Conservation (phyloP, 2,329 filamentous ascomycete genomes). For the Epichloe amarillans region DNA sequence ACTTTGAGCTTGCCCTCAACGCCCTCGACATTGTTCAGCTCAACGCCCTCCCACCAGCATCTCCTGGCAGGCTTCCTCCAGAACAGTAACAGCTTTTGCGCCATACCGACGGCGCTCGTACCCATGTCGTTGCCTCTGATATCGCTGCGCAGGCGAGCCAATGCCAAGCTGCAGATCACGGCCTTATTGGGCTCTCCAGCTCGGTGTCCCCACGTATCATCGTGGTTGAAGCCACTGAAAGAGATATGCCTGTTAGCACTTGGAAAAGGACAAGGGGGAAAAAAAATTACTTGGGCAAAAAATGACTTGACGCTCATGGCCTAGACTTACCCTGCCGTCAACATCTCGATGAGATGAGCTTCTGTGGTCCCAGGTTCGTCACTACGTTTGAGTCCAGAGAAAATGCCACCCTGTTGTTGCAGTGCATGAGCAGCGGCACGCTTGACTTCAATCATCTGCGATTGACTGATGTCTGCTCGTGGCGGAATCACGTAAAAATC, state of each 20-base stretch:
- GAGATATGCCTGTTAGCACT: neutral
- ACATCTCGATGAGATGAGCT: slow-evolving; percentile 97
- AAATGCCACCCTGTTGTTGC: slow-evolving; percentile 83
- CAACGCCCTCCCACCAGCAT: slow-evolving; percentile 99
- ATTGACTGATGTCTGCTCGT: slow-evolving; percentile 64
- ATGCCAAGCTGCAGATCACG: slow-evolving; percentile 89
- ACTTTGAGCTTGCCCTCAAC: slow-evolving; percentile 89
- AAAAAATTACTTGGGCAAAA: no score
- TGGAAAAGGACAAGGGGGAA: neutral
- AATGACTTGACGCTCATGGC: neutral
- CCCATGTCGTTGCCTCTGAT: slow-evolving; percentile 67
- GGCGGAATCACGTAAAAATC: slow-evolving; percentile 97
- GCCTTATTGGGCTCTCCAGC: slow-evolving; percentile 98
- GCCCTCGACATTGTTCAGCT: slow-evolving; percentile 78
- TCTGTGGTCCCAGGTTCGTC: slow-evolving; percentile 94
- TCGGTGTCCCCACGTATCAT: slow-evolving; percentile 90
- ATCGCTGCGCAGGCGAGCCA: slow-evolving; percentile 85
- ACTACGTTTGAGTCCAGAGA: slow-evolving; percentile 86
- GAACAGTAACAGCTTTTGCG: slow-evolving; percentile 92
- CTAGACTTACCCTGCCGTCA: slow-evolving; percentile 77
- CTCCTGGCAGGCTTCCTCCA: slow-evolving; percentile 93
- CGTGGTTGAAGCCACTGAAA: slow-evolving; percentile 81
- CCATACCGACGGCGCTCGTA: slow-evolving; percentile 84
- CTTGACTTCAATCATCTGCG: slow-evolving; percentile 94
- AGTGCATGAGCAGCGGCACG: slow-evolving; percentile 79